A percentile compares a stretch with the other conserved stretches of the same genome.
Evolutionary conservation across 331 rosid species (phyloP).

Genomic region (Malus hybrid): DNA sequence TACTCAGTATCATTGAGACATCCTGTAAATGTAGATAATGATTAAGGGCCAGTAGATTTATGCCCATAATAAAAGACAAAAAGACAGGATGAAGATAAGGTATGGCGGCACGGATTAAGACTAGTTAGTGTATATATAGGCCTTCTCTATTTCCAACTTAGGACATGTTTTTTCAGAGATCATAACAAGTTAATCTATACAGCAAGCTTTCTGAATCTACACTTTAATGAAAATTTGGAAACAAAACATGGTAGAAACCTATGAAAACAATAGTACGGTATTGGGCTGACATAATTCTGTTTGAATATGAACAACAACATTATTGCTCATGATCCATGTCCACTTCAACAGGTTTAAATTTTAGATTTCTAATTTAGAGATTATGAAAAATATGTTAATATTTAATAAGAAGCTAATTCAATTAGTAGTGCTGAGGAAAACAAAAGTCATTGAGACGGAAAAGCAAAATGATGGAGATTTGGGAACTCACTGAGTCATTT

Average conservation of each 20-base stretch:
- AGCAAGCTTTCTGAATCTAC: background rate
- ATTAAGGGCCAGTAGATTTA: background rate
- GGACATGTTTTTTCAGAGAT: background rate
- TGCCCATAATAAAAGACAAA: background rate
- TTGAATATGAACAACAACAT: background rate
- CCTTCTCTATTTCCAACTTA: background rate
- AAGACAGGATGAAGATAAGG: background rate
- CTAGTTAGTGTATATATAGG: background rate
- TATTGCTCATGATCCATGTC: background rate
- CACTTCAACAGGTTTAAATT: background rate
- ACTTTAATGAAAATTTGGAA: background rate
- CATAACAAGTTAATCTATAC: background rate
- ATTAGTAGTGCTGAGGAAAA: background rate
- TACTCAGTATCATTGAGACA: constrained; percentile 68
- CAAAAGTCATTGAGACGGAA: background rate
- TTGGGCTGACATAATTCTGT: background rate
- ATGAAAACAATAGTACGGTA: background rate
- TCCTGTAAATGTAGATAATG: constrained; percentile 45
- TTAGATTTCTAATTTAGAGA: background rate
- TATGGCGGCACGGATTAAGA: background rate
- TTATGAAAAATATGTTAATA: background rate
- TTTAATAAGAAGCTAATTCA: background rate
- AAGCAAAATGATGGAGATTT: constrained; percentile 1
- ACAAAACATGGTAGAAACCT: too few relatives aligned
- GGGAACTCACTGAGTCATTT: constrained; percentile 55